These are phyloP conservation scores for Carallia pectinifolia DNA, from an alignment of 345 rosid species.

Conservation along the genomic window DNA sequence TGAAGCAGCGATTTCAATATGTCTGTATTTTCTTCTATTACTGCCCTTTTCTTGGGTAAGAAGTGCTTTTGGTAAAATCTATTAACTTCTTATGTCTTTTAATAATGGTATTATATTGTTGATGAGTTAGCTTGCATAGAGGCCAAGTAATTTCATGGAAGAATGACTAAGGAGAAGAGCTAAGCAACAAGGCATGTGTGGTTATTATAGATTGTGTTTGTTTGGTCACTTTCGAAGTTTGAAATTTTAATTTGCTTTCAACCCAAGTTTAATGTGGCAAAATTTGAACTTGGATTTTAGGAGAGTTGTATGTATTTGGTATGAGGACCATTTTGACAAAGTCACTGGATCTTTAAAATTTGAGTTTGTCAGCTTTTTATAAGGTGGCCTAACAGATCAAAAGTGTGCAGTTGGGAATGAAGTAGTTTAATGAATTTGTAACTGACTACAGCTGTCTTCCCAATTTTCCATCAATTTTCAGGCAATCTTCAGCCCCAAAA, in stretches of 20 bases:
- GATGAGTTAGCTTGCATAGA: conserved; percentile 76
- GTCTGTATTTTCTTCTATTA: neutral
- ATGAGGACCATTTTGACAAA: neutral
- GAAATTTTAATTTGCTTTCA: neutral
- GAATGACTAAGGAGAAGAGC: conserved; percentile 86
- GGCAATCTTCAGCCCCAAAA: conserved; percentile 79
- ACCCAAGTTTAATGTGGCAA: neutral
- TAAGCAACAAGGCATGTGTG: conserved; percentile 61
- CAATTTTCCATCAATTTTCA: conserved; percentile 20
- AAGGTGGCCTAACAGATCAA: neutral
- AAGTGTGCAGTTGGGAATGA: neutral
- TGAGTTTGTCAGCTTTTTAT: neutral
- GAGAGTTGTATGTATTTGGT: too few species aligned
- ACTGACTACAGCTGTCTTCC: conserved; percentile 1
- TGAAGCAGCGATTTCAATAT: neutral
- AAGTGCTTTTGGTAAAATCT: too few species aligned
- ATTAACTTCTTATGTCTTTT: neutral
- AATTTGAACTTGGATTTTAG: neutral
- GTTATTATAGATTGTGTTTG: neutral
- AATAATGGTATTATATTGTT: conserved; percentile 7
- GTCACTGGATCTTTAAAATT: neutral
- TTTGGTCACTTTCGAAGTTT: neutral
- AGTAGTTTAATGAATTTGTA: neutral
- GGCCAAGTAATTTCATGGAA: conserved; percentile 92
- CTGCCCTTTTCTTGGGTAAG: neutral